A percentile compares a stretch with the other conserved stretches of the same genome.
phyloP scores from a whole-genome alignment of 2,329 filamentous ascomycete genomes.

The Ceratocystis huliohia region DNA sequence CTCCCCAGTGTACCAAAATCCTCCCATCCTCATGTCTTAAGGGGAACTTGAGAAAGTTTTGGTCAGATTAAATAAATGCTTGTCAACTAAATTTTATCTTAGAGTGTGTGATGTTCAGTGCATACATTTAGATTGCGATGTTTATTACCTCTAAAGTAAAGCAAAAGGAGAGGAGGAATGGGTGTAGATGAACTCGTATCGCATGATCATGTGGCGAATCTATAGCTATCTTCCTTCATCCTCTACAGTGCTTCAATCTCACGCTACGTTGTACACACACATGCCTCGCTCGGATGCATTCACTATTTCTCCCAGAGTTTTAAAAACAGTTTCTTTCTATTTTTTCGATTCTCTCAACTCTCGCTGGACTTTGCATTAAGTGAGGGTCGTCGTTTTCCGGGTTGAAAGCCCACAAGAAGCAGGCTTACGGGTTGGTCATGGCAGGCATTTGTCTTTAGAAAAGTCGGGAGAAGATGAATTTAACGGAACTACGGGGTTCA shows the following conservation, averaged over 20 bases:
- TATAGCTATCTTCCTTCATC: too few relatives aligned
- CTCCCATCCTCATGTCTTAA: neutral
- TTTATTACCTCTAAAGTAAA: too few relatives aligned
- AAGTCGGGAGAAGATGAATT: slow-evolving; percentile 21
- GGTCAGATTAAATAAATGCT: neutral
- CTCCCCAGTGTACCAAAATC: neutral
- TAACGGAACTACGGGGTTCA: slow-evolving; percentile 18
- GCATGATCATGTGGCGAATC: too few relatives aligned
- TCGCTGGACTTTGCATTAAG: slow-evolving; percentile 20
- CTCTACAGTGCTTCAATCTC: too few relatives aligned
- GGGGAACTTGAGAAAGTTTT: neutral
- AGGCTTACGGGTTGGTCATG: slow-evolving; percentile 18
- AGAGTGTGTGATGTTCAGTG: too few relatives aligned
- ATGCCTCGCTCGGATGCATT: neutral
- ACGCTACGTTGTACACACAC: neutral
- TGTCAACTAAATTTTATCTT: neutral
- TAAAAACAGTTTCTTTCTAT: slow-evolving; percentile 21
- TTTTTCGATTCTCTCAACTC: slow-evolving; percentile 20
- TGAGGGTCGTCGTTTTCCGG: slow-evolving; percentile 18
- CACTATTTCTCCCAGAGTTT: neutral
- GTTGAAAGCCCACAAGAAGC: slow-evolving; percentile 2
- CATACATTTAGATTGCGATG: too few relatives aligned
- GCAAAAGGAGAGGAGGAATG: too few relatives aligned
- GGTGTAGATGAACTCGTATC: too few relatives aligned
- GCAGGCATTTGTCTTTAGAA: slow-evolving; percentile 20